Evolutionary conservation across 306 rosid genomes (phyloP).

Genomic region (Pyrus bretschneideri): DNA sequence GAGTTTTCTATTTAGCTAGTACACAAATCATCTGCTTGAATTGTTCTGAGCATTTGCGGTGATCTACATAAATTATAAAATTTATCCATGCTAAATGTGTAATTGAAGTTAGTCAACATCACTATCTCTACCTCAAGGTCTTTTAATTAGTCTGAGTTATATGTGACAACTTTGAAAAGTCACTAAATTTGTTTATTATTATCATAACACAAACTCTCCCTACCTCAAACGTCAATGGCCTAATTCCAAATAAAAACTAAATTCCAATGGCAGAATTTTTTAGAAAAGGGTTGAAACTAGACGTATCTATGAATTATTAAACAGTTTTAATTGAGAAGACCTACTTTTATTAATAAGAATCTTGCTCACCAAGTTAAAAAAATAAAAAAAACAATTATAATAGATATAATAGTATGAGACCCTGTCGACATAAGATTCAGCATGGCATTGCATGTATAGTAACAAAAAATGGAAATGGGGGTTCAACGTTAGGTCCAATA

Average conservation of each 20-base stretch:
- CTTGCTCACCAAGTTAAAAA: neutral
- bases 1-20: no score
- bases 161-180: conserved; percentile 4
- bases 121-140: no score
- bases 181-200: neutral
- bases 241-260: neutral
- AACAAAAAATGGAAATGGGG: neutral
- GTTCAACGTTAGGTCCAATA: neutral
- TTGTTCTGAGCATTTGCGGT: no score
- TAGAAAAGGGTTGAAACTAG: conserved; percentile 12
- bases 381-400: no score
- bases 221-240: neutral
- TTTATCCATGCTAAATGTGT: no score
- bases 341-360: neutral
- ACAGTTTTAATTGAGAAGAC: neutral
- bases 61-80: no score
- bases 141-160: no score
- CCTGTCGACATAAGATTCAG: neutral
- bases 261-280: neutral
- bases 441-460: neutral
- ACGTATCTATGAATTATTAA: neutral
- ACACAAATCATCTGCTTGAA: no score
- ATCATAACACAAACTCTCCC: neutral
- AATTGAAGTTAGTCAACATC: no score
- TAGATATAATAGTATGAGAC: neutral